Evolutionary conservation across 2,329 filamentous ascomycete genomes (phyloP).

Genomic region (Sarocladium strictum): DNA sequence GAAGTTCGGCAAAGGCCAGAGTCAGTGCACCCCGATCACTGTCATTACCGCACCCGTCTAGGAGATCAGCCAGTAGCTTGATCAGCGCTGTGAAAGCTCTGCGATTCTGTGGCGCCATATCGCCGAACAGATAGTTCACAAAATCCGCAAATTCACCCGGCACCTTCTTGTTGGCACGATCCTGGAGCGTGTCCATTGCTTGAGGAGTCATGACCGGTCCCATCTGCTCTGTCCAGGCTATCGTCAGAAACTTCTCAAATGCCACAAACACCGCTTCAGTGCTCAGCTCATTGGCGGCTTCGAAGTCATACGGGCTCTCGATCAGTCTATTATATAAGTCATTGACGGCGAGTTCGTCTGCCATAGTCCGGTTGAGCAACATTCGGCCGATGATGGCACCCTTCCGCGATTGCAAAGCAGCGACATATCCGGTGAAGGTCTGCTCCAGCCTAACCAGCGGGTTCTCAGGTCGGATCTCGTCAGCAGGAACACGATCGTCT

Average conservation of each 20-base stretch:
- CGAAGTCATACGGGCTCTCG: conserved; percentile 73
- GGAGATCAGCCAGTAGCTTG: conserved; percentile 77
- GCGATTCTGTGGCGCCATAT: conserved; percentile 64
- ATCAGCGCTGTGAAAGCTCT: conserved; percentile 79
- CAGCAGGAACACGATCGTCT: conserved; percentile 24
- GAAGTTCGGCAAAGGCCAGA: conserved; percentile 78
- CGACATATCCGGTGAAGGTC: conserved; percentile 76
- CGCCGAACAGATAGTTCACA: conserved; percentile 56
- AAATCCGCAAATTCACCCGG: conserved; percentile 69
- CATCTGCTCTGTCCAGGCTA: conserved; percentile 85
- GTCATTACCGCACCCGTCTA: conserved; percentile 87
- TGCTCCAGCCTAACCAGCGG: conserved; percentile 73
- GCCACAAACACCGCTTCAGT: conserved; percentile 84
- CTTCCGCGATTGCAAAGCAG: conserved; percentile 76
- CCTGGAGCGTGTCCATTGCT: conserved; percentile 68
- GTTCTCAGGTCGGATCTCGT: conserved; percentile 51
- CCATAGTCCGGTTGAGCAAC: conserved; percentile 61
- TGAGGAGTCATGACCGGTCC: conserved; percentile 73
- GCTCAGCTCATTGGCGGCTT: conserved; percentile 66
- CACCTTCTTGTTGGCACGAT: conserved; percentile 57
- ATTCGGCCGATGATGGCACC: conserved; percentile 78
- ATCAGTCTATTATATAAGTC: conserved; percentile 85
- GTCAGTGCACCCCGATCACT: conserved; percentile 85
- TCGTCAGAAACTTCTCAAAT: conserved; percentile 86
- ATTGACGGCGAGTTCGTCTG: conserved; percentile 77